phyloP scores from a whole-genome alignment of 495 filamentous ascomycete genomes.

The Cercophora sp. region DNA sequence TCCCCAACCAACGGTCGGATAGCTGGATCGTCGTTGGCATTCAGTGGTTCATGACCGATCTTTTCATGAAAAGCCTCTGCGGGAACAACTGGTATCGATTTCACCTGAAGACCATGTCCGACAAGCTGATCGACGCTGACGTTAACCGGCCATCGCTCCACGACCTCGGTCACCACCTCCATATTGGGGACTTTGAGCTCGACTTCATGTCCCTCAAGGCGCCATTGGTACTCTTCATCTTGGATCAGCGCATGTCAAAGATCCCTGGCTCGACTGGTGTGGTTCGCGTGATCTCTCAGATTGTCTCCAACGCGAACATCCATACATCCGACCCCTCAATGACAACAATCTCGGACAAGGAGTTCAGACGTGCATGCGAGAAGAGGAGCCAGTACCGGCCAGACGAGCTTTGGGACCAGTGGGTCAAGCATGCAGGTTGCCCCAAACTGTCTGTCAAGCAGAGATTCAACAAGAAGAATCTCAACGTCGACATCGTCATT shows the following conservation, averaged over 20 bases:
- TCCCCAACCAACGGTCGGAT: conserved; percentile 74
- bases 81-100: conserved; percentile 94
- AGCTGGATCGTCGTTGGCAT: conserved; percentile 90
- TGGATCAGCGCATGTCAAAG: conserved; percentile 87
- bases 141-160: conserved; percentile 76
- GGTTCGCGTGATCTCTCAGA: conserved; percentile 73
- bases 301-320: conserved; percentile 77
- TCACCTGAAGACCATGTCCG: conserved; percentile 80
- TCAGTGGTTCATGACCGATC: conserved; percentile 87
- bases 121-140: conserved; percentile 77
- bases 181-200: conserved; percentile 73
- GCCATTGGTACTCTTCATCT: conserved; percentile 84
- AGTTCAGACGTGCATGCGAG: conserved; percentile 79
- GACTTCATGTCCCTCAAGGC: conserved; percentile 93
- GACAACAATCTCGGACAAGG: conserved; percentile 64
- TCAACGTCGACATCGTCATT: conserved; percentile 91
- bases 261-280: conserved; percentile 77
- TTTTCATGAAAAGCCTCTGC: conserved; percentile 82
- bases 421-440: conserved; percentile 84
- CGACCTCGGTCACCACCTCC: conserved; percentile 70
- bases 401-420: conserved; percentile 87
- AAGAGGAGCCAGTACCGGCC: conserved; percentile 79
- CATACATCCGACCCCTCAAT: conserved; percentile 66
- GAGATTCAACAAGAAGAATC: conserved; percentile 94
- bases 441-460: conserved; percentile 80